These are phyloP conservation scores for Russula abietina DNA, from an alignment of 768 basidiomycete species.

Conservation along the genomic window DNA sequence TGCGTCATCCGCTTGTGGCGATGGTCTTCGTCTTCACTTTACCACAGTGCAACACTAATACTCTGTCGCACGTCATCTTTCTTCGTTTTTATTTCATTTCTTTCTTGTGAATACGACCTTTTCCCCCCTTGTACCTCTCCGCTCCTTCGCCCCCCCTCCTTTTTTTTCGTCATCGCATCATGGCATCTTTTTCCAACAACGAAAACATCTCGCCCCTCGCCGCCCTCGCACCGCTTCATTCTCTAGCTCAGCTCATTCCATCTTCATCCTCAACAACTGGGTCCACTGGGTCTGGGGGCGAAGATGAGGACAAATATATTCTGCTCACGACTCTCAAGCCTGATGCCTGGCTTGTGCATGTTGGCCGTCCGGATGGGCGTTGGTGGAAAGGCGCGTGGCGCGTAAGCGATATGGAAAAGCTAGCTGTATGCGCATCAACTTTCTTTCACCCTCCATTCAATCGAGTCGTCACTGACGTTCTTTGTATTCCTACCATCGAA, in stretches of 20 bases:
- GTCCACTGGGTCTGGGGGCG: neutral
- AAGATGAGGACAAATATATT: neutral
- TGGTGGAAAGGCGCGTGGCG: slow-evolving; percentile 20
- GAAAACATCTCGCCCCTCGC: slow-evolving; percentile 3
- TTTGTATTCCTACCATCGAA: neutral
- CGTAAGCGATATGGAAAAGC: slow-evolving; percentile 1
- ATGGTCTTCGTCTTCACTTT: no score
- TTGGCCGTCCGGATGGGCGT: slow-evolving; percentile 15
- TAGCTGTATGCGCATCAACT: slow-evolving; percentile 1
- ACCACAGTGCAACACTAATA: no score
- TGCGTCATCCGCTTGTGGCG: neutral
- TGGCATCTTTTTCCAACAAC: slow-evolving; percentile 3
- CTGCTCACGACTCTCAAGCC: slow-evolving; percentile 8
- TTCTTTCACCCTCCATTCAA: neutral
- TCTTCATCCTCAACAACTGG: neutral
- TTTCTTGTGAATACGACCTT: slow-evolving; percentile 4
- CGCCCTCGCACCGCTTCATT: slow-evolving; percentile 13
- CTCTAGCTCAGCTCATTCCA: slow-evolving; percentile 11
- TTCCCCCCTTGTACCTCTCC: neutral
- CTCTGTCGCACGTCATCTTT: neutral
- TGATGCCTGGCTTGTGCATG: slow-evolving; percentile 13
- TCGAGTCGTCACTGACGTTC: neutral
- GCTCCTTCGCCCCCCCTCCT: no score
- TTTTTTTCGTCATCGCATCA: neutral
- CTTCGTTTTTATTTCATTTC: neutral